Evolutionary conservation across 2,329 filamentous ascomycete species (phyloP).

Genomic region (Tolypocladium guangdongense): DNA sequence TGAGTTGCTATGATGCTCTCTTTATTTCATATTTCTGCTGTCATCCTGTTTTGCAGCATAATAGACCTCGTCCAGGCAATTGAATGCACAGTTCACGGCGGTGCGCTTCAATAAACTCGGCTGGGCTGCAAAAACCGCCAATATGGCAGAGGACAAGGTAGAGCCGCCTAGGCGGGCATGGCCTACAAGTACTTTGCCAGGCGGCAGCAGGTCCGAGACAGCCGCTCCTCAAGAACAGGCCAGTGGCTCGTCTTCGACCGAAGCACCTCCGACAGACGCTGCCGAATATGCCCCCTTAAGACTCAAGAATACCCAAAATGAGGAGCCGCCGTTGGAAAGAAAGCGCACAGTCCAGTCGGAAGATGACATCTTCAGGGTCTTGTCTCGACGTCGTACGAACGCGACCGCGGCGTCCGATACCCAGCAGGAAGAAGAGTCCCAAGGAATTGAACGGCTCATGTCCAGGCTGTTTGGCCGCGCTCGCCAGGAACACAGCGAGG

Average conservation of each 20-base stretch:
- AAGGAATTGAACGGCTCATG: constrained; percentile 51
- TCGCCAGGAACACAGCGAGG: constrained; percentile 54
- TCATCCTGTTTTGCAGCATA: neutral
- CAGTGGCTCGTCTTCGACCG: neutral
- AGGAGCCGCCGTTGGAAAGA: constrained; percentile 7
- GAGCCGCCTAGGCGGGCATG: neutral
- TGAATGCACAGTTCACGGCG: neutral
- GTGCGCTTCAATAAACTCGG: neutral
- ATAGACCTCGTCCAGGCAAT: no score
- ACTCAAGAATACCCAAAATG: neutral
- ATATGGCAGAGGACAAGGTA: neutral
- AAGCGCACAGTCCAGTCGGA: constrained; percentile 26
- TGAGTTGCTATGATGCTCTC: neutral
- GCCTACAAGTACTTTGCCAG: no score
- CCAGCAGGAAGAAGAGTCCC: constrained; percentile 29
- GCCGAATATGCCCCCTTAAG: neutral
- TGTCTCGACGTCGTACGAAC: constrained; percentile 37
- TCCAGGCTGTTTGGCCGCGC: constrained; percentile 60
- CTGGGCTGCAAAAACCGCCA: neutral
- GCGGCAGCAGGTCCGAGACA: neutral
- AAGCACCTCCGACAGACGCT: neutral
- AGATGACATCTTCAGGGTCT: constrained; percentile 37
- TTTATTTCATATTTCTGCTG: neutral
- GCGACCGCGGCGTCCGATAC: constrained; percentile 12
- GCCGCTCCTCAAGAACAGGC: neutral